phyloP scores from a whole-genome alignment of 495 filamentous ascomycete genomes.

The Zalerion maritima region DNA sequence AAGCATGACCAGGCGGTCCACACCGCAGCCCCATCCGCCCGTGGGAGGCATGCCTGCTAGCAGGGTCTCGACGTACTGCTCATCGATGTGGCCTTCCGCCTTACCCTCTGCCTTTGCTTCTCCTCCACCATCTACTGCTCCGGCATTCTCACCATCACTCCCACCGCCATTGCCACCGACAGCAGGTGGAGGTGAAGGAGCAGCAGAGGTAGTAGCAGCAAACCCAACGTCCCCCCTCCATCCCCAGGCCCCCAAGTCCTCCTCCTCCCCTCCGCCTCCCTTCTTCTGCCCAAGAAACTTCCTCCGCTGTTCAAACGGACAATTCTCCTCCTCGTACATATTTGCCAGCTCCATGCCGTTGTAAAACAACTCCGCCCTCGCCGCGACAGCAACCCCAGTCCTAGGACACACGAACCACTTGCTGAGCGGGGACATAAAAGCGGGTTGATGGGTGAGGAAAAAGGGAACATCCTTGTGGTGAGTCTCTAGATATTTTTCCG shows the following conservation, averaged over 20 bases:
- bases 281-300: slow-evolving; percentile 54
- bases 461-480: slow-evolving; percentile 53
- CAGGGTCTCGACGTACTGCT: slow-evolving; percentile 68
- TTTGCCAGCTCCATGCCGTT: slow-evolving; percentile 70
- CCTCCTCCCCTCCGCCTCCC: slow-evolving; percentile 16
- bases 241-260: slow-evolving; percentile 8
- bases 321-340: slow-evolving; percentile 97
- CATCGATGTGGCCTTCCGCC: slow-evolving; percentile 45
- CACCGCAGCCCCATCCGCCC: slow-evolving; percentile 88
- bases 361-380: slow-evolving; percentile 82
- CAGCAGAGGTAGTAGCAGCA: too few relatives aligned
- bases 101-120: slow-evolving; percentile 7
- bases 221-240: slow-evolving; percentile 17
- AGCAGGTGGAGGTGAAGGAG: too few relatives aligned
- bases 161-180: too few relatives aligned
- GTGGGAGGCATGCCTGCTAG: slow-evolving; percentile 85
- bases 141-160: slow-evolving; percentile 18
- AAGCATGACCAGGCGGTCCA: slow-evolving; percentile 83
- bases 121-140: slow-evolving; percentile 1
- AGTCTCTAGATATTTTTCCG: slow-evolving; percentile 55
- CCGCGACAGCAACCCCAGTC: slow-evolving; percentile 51
- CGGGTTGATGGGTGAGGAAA: slow-evolving; percentile 84
- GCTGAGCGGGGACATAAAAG: slow-evolving; percentile 78
- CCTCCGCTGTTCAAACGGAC: slow-evolving; percentile 67
- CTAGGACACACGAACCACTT: slow-evolving; percentile 59